phyloP scores from a whole-genome alignment of 345 rosid species.

The Sonneratia caseolaris region DNA sequence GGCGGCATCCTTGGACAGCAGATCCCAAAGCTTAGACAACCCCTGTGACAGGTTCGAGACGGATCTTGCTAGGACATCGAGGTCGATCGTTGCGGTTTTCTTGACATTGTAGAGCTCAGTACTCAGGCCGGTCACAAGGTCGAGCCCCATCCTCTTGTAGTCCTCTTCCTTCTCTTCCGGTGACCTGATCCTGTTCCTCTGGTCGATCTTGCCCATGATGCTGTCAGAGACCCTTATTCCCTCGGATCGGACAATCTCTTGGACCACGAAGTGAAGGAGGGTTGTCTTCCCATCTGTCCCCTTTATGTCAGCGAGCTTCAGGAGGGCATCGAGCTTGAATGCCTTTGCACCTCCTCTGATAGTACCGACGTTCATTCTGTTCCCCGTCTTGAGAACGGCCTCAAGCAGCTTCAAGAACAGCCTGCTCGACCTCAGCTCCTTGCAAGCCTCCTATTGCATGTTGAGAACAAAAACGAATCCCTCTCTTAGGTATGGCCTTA shows the following conservation, averaged over 20 bases:
- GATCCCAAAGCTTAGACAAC: constrained; percentile 34
- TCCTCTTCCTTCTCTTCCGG: constrained; percentile 75
- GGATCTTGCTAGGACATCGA: constrained; percentile 78
- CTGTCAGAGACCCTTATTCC: constrained; percentile 79
- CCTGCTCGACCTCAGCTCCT: constrained; percentile 86
- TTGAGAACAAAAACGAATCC: neutral
- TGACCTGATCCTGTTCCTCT: constrained; percentile 44
- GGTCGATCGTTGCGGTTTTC: constrained; percentile 80
- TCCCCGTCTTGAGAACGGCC: constrained; percentile 94
- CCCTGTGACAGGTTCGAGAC: constrained; percentile 73
- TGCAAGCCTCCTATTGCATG: constrained; percentile 76
- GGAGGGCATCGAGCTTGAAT: constrained; percentile 87
- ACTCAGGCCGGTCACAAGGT: constrained; percentile 73
- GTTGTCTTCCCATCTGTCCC: constrained; percentile 89
- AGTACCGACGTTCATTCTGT: constrained; percentile 92
- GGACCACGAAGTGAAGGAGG: constrained; percentile 88
- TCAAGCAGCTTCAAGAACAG: constrained; percentile 80
- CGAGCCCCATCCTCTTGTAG: constrained; percentile 83
- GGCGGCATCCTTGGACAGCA: constrained; percentile 29
- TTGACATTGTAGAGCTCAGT: constrained; percentile 82
- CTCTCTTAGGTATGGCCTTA: neutral
- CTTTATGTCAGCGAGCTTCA: constrained; percentile 85
- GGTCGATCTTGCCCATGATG: constrained; percentile 83
- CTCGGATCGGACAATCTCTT: constrained; percentile 79
- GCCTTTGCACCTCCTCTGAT: constrained; percentile 93